Conservation (phyloP, 2,329 filamentous ascomycete species). For the Xylariaceae sp. region DNA sequence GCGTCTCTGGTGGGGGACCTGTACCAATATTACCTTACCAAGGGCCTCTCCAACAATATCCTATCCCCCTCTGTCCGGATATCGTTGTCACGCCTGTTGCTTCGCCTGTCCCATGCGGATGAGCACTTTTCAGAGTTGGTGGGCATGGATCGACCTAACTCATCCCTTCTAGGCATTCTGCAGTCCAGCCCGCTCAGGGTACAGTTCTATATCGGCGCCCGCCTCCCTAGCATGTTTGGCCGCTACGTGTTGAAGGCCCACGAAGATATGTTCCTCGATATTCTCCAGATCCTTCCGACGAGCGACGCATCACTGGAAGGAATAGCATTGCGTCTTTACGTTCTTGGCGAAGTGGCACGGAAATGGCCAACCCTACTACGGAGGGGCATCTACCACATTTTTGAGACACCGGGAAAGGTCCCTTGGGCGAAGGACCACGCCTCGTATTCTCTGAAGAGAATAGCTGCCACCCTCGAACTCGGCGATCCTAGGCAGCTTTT, state of each 20-base stretch:
- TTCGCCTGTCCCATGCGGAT: conserved; percentile 61
- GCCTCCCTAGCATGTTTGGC: conserved; percentile 69
- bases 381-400: conserved; percentile 86
- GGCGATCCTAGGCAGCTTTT: conserved; percentile 67
- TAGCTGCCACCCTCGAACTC: conserved; percentile 62
- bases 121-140: conserved; percentile 60
- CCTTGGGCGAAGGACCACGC: conserved; percentile 63
- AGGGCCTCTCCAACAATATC: conserved; percentile 60
- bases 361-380: conserved; percentile 81
- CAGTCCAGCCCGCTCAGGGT: conserved; percentile 60
- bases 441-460: conserved; percentile 59
- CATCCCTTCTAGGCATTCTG: conserved; percentile 70
- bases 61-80: conserved; percentile 66
- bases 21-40: conserved; percentile 71
- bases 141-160: conserved; percentile 55
- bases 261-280: conserved; percentile 76
- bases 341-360: conserved; percentile 71
- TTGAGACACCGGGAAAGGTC: conserved; percentile 79
- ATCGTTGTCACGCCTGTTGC: conserved; percentile 61
- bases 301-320: conserved; percentile 70
- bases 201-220: conserved; percentile 68
- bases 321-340: conserved; percentile 75
- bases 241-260: conserved; percentile 79
- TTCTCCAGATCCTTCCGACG: conserved; percentile 71
- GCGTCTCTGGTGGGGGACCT: conserved; percentile 65